Base-by-base conservation (phyloP, 352 stramenopile genomes). In the Globisporangium carolinianum region DNA sequence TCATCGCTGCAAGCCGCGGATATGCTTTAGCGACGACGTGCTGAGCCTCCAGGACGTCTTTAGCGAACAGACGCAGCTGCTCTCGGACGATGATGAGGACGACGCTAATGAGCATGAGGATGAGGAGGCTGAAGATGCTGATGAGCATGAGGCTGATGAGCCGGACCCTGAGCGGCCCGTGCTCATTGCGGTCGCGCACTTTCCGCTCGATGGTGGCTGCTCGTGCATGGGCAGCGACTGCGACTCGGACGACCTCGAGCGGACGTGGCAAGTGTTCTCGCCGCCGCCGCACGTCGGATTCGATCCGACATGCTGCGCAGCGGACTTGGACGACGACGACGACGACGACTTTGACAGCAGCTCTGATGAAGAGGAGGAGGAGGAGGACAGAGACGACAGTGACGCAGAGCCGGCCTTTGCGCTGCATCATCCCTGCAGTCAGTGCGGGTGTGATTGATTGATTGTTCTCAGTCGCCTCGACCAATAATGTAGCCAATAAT, bases 181-280 rank as follows among this genome's bases (percentile, higher is more conserved):
- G 38, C 38, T 46, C 9, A 15, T 47, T 43, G 36, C 37, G 6
- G 37, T 55, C 36, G 51, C 51, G 51, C 51, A 56, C 51, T 48
- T 56, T 32, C 51, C 38, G 12, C 51, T 56, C 1, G 57, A 62
- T 11, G n/a, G 49, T 32, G 41, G 41, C 51, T 63, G 58, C 45
- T 9, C 45, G 58, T 63, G 58, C 36, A 17, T 47, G 11, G 58
- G 18, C 11, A 14, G 15, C 48, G 57, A 53, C 14, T 36, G 53
- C 36, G 39, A 50, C 11, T 15, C 47, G 15, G 42, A 43, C 12
- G 46, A 50, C 11, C 6, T 58, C 37, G 58, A 63, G 45, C 51
- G 47, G 17, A 47, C n/a, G 6, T 63, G 58, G 51, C 51, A 63
- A 18, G 58, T 58, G 51, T 58, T 38, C 51, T 58, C 58, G 36